These are phyloP conservation scores for Alternaria incomplexa DNA, from an alignment of 2,329 filamentous ascomycete genomes.

Conservation along the genomic window DNA sequence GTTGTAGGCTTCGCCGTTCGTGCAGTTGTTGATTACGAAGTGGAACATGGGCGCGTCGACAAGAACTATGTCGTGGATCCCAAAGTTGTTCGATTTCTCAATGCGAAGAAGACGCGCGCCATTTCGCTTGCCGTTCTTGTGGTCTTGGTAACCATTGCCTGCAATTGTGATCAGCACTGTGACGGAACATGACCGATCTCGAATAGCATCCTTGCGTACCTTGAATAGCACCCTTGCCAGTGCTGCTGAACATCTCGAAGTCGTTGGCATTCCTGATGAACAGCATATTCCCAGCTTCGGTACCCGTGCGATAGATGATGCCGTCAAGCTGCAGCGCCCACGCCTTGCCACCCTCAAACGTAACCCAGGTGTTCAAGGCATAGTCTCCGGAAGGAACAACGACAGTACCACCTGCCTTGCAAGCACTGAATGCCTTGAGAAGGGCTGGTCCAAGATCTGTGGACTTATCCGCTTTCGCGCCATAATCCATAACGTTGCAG, in stretches of 20 bases:
- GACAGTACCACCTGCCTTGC: constrained; percentile 58
- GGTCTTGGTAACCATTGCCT: constrained; percentile 58
- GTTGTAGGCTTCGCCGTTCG: constrained; percentile 62
- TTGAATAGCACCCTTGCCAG: constrained; percentile 59
- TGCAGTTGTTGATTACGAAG: constrained; percentile 58
- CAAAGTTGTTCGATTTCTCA: constrained; percentile 55
- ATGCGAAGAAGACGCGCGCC: constrained; percentile 57
- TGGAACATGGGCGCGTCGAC: constrained; percentile 60
- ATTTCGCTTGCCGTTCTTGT: constrained; percentile 48
- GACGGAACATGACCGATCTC: background rate
- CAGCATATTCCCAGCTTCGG: constrained; percentile 60
- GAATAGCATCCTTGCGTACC: constrained; percentile 27
- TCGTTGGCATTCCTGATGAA: constrained; percentile 57
- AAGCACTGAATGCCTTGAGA: constrained; percentile 57
- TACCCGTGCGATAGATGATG: constrained; percentile 59
- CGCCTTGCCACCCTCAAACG: constrained; percentile 54
- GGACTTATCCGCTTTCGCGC: constrained; percentile 58
- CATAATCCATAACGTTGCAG: constrained; percentile 61
- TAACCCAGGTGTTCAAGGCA: constrained; percentile 59
- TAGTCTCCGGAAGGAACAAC: constrained; percentile 59
- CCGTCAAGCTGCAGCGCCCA: constrained; percentile 62
- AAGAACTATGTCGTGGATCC: constrained; percentile 58
- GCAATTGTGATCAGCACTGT: background rate
- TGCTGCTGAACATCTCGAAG: constrained; percentile 62
- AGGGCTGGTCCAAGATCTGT: constrained; percentile 60